These are phyloP conservation scores for Botryobasidium botryosum DNA, from an alignment of 768 basidiomycete species.

Conservation along the genomic window DNA sequence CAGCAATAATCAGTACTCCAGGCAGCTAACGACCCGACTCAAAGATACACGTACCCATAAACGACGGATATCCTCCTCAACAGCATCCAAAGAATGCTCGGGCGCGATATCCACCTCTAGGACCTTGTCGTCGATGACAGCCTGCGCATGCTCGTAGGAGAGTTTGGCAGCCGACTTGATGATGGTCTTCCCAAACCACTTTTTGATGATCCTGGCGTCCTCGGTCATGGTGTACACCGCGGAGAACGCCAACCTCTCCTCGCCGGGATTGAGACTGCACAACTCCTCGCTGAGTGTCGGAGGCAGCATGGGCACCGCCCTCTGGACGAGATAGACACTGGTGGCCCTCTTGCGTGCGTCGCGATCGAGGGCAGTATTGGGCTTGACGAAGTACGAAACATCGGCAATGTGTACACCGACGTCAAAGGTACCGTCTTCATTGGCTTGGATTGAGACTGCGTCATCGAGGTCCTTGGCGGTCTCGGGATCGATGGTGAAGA, in stretches of 20 bases:
- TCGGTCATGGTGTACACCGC: conserved; percentile 70
- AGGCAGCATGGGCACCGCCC: conserved; percentile 93
- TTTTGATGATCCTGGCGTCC: conserved; percentile 68
- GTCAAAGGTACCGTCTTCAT: conserved; percentile 85
- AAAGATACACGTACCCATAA: conserved; percentile 28
- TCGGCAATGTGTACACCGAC: conserved; percentile 94
- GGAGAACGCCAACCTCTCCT: conserved; percentile 84
- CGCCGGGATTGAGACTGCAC: conserved; percentile 77
- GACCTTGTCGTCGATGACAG: conserved; percentile 58
- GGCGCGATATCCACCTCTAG: conserved; percentile 31
- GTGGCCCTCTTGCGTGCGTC: conserved; percentile 96
- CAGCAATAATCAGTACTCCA: not conserved
- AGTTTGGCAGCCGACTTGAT: conserved; percentile 85
- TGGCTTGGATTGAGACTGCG: conserved; percentile 73
- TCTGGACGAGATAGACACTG: conserved; percentile 91
- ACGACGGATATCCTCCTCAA: conserved; percentile 60
- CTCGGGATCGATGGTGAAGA: conserved; percentile 89
- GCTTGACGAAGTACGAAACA: conserved; percentile 87
- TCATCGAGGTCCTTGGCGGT: conserved; percentile 89
- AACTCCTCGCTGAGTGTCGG: conserved; percentile 83
- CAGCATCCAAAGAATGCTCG: conserved; percentile 39
- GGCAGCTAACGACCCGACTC: not conserved
- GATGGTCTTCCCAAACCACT: conserved; percentile 87
- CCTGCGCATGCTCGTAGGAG: conserved; percentile 66
- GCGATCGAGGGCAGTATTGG: conserved; percentile 92